Base-by-base conservation (phyloP, 345 rosid genomes). In the Eucalyptus camaldulensis region DNA sequence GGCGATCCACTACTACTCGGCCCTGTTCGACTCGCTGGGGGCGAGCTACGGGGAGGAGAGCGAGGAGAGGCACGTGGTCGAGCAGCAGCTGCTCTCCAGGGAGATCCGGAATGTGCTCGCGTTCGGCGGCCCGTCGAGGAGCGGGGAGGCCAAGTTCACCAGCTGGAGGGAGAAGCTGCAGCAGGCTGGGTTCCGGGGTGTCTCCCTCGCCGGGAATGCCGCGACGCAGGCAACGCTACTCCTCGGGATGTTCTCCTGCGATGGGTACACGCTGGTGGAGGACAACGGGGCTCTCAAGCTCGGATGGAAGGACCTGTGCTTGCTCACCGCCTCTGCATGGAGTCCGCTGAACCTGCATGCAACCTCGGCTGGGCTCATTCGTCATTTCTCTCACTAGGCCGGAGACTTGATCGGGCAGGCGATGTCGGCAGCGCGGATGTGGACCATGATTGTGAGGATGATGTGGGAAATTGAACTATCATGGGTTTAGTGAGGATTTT, bases 291-390 rank as follows among this genome's bases (percentile, higher is more conserved):
- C 99, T 5, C 95, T 98, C 58, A 98, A 97, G 91, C 97, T 98
- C 53, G 99, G 99, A 25, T 98, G 99, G 99, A 98, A 98, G 90
- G 99, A 98, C 89, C 99, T 98, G 44, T 98, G 99, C 86, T 94
- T 98, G 93, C 97, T 98, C 16, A 98, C 99, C 86, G 99, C 99
- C 67, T 98, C 99, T 9, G 99, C 99, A 24, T 98, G 99, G 99
- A 93, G 98, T 67, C 99, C 99, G 50, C 92, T 94, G 69, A 86
- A 69, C 56, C 43, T 81, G 89, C 87, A 58, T 29, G 47, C 27
- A 37, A 37, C 89, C 80, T 4, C 88, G 31, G 58, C 60, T 40
- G 81, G 31, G 69, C 87, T n/a, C 80, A 54, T 72, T 90, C 87
- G 85, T 33, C 92, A 91, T 45, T 90, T 72, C 13, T n/a, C 88